phyloP scores from a whole-genome alignment of 2,329 filamentous ascomycete species.

The Ascochyta clinopodiicola region DNA sequence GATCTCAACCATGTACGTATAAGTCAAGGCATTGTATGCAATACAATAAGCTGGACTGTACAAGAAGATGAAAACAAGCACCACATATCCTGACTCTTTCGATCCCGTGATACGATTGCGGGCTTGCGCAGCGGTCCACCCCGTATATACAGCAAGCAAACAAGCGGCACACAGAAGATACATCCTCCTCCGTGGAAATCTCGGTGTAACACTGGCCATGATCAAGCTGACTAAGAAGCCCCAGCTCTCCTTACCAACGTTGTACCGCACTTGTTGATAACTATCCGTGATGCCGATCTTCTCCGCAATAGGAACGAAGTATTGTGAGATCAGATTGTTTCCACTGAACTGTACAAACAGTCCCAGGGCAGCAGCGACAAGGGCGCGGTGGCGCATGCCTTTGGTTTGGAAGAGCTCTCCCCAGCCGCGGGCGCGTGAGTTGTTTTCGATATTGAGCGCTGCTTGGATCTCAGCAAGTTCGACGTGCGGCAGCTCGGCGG shows the following conservation, averaged over 20 bases:
- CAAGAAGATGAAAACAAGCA: slow-evolving; percentile 60
- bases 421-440: slow-evolving; percentile 60
- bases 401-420: slow-evolving; percentile 66
- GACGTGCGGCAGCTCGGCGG: slow-evolving; percentile 64
- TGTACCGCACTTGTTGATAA: slow-evolving; percentile 49
- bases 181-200: slow-evolving; percentile 62
- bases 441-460: slow-evolving; percentile 65
- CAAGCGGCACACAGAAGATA: slow-evolving; percentile 57
- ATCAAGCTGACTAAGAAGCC: slow-evolving; percentile 63
- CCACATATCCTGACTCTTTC: slow-evolving; percentile 48
- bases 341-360: slow-evolving; percentile 72
- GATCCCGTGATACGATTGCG: slow-evolving; percentile 57
- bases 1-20: slow-evolving; percentile 61
- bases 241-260: slow-evolving; percentile 66
- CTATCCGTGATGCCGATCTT: slow-evolving; percentile 65
- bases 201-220: slow-evolving; percentile 63
- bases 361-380: slow-evolving; percentile 67
- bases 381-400: slow-evolving; percentile 69
- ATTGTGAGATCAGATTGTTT: slow-evolving; percentile 69
- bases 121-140: slow-evolving; percentile 53
- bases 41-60: slow-evolving; percentile 62
- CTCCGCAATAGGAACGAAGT: slow-evolving; percentile 67
- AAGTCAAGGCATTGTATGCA: slow-evolving; percentile 64
- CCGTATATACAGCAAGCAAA: slow-evolving; percentile 44
- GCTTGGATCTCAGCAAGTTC: slow-evolving; percentile 71